Conservation (phyloP, 306 rosid species). For the Vigna unguiculata region DNA sequence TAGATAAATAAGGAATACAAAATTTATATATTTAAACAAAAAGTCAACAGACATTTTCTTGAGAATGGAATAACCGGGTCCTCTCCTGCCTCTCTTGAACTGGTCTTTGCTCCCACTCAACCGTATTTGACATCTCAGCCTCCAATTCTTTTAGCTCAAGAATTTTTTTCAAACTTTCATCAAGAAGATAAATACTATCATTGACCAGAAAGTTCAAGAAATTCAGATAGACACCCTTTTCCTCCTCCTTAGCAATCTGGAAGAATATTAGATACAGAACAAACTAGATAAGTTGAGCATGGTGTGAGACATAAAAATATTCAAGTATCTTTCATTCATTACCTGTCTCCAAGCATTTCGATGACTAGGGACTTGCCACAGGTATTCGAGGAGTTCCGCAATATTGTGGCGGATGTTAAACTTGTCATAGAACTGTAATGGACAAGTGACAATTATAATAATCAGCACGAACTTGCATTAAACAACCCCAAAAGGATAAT, state of each 20-base stretch:
- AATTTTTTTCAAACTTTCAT: conserved; percentile 97
- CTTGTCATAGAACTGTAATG: conserved; percentile 93
- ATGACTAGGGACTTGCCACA: conserved; percentile 99
- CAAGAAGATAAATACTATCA: conserved; percentile 97
- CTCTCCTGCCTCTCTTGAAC: conserved; percentile 99
- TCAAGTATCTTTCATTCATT: conserved; percentile 26
- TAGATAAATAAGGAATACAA: conserved; percentile 29
- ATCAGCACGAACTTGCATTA: conserved; percentile 37
- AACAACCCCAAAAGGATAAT: conserved; percentile 36
- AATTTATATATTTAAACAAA: conserved; percentile 26
- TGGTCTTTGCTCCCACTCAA: conserved; percentile 91
- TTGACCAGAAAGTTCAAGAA: conserved; percentile 95
- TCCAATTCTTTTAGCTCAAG: conserved; percentile 96
- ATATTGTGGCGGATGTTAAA: conserved; percentile 98
- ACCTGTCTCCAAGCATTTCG: conserved; percentile 99
- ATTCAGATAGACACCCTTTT: conserved; percentile 95
- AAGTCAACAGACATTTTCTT: conserved; percentile 82
- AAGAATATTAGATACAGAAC: conserved; percentile 39
- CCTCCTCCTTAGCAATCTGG: conserved; percentile 99
- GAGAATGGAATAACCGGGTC: conserved; percentile 91
- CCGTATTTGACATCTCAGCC: conserved; percentile 96
- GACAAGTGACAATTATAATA: conserved; percentile 47
- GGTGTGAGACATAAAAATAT: not conserved
- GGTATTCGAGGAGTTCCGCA: conserved; percentile 97
- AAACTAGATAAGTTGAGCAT: conserved; percentile 29